Percentiles rank a stretch among this genome's conserved stretches.
These are phyloP conservation scores for Lipomyces spencermartinsiae DNA, from an alignment of 805 yeast species.

Conservation along the genomic window DNA sequence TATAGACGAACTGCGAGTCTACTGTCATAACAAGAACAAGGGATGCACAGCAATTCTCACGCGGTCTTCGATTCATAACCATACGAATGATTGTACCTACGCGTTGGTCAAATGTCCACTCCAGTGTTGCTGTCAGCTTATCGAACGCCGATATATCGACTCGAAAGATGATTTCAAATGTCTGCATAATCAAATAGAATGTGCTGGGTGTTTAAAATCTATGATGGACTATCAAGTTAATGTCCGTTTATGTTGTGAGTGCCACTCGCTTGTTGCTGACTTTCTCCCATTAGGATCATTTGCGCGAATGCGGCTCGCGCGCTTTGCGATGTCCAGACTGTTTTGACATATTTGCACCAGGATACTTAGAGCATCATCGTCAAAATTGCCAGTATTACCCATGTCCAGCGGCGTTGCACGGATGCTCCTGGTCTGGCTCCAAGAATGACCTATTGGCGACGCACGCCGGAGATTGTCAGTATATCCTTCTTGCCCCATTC, in stretches of 20 bases:
- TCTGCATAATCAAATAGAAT: background rate
- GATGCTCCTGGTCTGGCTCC: conserved; percentile 1
- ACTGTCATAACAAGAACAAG: background rate
- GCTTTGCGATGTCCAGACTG: background rate
- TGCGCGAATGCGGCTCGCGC: background rate
- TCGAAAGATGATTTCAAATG: background rate
- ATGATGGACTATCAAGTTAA: background rate
- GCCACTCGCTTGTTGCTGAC: background rate
- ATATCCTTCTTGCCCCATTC: background rate
- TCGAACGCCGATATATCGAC: background rate
- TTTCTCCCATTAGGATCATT: background rate
- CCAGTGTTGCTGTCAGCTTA: conserved; percentile 1
- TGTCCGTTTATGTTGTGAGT: background rate
- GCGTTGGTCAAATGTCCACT: background rate
- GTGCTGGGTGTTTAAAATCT: background rate
- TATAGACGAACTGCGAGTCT: background rate
- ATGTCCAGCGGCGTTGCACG: background rate
- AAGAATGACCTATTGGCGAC: background rate
- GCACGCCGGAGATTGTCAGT: conserved; percentile 1
- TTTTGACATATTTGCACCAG: background rate
- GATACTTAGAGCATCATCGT: background rate
- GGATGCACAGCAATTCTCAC: background rate
- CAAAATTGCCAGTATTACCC: background rate
- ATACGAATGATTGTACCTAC: background rate
- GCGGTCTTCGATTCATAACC: background rate